Percentiles rank a stretch among this genome's conserved stretches.
Evolutionary conservation across 2,329 filamentous ascomycete genomes (phyloP).

Genomic region (Colletotrichum euphorbiae): DNA sequence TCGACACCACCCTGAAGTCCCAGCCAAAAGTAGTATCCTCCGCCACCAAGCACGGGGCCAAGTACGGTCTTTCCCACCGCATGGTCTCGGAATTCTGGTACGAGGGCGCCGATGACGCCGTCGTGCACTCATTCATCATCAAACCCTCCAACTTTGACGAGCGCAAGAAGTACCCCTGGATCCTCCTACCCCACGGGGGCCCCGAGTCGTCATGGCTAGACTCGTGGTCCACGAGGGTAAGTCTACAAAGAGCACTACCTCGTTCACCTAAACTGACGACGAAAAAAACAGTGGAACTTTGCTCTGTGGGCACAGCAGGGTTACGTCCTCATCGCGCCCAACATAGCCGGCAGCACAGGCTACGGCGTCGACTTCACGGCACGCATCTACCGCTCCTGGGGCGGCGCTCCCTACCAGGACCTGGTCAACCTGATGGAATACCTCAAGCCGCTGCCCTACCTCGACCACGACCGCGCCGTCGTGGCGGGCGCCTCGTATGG

Average conservation of each 20-base stretch:
- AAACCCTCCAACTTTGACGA: constrained; percentile 53
- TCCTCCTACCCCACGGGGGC: constrained; percentile 52
- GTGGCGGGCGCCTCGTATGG: constrained; percentile 66
- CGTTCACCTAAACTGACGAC: constrained; percentile 1
- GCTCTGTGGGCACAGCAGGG: constrained; percentile 70
- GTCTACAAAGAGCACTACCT: constrained; percentile 33
- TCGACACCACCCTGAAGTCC: constrained; percentile 43
- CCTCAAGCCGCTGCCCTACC: constrained; percentile 62
- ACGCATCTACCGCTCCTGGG: constrained; percentile 63
- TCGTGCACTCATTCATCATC: constrained; percentile 54
- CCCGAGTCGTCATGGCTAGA: constrained; percentile 64
- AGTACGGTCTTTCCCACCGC: constrained; percentile 49
- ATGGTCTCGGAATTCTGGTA: constrained; percentile 57
- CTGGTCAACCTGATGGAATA: constrained; percentile 64
- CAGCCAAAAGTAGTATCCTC: constrained; percentile 47
- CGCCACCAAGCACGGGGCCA: constrained; percentile 47
- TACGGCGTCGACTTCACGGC: constrained; percentile 59
- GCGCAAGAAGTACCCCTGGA: constrained; percentile 51
- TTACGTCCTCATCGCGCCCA: constrained; percentile 69
- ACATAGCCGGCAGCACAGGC: constrained; percentile 68
- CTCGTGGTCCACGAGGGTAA: constrained; percentile 59
- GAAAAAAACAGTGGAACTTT: constrained; percentile 60
- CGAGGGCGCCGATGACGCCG: constrained; percentile 50
- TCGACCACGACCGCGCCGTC: constrained; percentile 65
- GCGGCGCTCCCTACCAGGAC: constrained; percentile 65